These are phyloP conservation scores for Diphasiastrum complanatum DNA, from an alignment of 83 land plant genomes.

Conservation along the genomic window DNA sequence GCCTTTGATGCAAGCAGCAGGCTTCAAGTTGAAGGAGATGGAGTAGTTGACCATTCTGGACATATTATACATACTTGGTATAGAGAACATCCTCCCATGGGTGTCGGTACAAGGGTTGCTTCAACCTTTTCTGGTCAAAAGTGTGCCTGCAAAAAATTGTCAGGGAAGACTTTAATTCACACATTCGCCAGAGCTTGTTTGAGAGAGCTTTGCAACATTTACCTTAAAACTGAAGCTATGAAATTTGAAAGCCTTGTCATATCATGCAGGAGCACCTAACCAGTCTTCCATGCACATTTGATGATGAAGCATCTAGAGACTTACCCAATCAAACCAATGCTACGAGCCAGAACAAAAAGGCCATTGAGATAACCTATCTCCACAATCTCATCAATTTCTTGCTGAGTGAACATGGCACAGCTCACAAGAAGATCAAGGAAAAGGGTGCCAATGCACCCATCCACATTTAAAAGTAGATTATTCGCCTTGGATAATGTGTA, in stretches of 20 bases:
- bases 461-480: constrained; percentile 92
- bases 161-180: too few relatives aligned
- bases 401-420: constrained; percentile 91
- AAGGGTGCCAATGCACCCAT: constrained; percentile 94
- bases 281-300: not conserved
- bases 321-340: constrained; percentile 96
- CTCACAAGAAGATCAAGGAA: constrained; percentile 88
- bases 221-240: too few relatives aligned
- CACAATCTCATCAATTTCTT: constrained; percentile 87
- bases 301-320: constrained; percentile 9
- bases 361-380: constrained; percentile 96
- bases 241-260: too few relatives aligned
- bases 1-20: too few relatives aligned
- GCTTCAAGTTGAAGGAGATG: too few relatives aligned
- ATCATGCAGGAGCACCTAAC: too few relatives aligned
- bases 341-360: constrained; percentile 89
- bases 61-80: constrained; percentile 52
- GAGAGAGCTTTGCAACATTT: too few relatives aligned
- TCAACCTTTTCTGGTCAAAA: constrained; percentile 95
- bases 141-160: constrained; percentile 56
- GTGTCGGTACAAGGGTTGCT: constrained; percentile 98
- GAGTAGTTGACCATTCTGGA: too few relatives aligned
- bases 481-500: constrained; percentile 89
- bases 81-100: constrained; percentile 99
- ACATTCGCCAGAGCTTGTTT: too few relatives aligned